A percentile compares a stretch with the other conserved stretches of the same genome.
Conservation (phyloP, 164 flowering plant species). For the Vitis labrusca region DNA sequence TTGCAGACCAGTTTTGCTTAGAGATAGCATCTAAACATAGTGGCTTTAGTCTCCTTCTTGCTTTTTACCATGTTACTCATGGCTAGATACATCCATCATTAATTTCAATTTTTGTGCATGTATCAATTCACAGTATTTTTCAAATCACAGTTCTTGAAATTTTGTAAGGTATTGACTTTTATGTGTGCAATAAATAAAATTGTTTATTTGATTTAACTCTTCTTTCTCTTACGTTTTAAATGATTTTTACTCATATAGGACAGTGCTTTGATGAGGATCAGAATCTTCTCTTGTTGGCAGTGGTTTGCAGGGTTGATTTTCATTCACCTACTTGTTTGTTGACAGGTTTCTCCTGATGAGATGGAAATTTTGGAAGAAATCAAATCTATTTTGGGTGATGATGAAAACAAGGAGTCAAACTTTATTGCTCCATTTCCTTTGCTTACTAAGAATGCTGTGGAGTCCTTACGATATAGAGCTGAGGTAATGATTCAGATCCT, state of each 20-base stretch:
- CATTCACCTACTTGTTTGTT: neutral
- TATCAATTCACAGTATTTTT: neutral
- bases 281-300: neutral
- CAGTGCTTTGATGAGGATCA: neutral
- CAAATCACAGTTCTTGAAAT: too few species aligned
- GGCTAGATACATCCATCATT: neutral
- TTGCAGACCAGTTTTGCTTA: neutral
- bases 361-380: conserved; percentile 81
- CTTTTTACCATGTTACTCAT: neutral
- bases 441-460: conserved; percentile 81
- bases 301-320: neutral
- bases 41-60: neutral
- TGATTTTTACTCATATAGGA: neutral
- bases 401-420: conserved; percentile 41
- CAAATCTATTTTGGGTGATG: conserved; percentile 66
- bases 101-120: neutral
- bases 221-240: neutral
- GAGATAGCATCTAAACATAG: neutral
- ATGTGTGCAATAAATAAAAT: neutral
- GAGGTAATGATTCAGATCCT: conserved; percentile 53
- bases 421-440: conserved; percentile 80
- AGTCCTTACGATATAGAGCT: conserved; percentile 89
- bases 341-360: conserved; percentile 85
- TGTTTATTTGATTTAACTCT: neutral
- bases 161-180: neutral